Conservation (phyloP, 169 alveolate genomes). For the Amoebophrya sp. region DNA sequence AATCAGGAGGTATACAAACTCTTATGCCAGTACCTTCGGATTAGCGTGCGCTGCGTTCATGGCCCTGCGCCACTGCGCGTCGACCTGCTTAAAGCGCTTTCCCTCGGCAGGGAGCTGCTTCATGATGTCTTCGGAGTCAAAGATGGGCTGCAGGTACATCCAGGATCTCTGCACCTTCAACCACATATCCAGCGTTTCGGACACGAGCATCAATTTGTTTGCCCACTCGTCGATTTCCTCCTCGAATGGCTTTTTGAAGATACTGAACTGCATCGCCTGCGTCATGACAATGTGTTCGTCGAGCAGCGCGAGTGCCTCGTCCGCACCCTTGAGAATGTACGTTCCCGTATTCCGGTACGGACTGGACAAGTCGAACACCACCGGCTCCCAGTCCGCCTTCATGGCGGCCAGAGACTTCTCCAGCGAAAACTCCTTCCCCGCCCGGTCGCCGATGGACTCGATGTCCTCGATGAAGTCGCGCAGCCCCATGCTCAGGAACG, state of each 20-base stretch:
- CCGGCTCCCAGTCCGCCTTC: constrained; percentile 50
- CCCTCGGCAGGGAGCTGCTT: constrained; percentile 72
- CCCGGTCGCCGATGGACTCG: constrained; percentile 48
- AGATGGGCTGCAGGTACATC: constrained; percentile 88
- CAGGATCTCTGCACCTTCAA: constrained; percentile 67
- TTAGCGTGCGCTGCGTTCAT: not conserved
- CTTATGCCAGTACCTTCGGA: no score
- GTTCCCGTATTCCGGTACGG: constrained; percentile 46
- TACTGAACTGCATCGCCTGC: constrained; percentile 82
- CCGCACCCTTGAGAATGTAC: constrained; percentile 21
- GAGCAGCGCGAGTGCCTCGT: constrained; percentile 70
- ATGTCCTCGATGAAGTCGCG: not conserved
- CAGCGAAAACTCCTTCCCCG: constrained; percentile 41
- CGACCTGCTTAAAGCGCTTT: constrained; percentile 41
- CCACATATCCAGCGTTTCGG: constrained; percentile 62
- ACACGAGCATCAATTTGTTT: constrained; percentile 69
- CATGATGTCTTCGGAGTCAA: constrained; percentile 83
- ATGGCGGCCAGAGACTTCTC: constrained; percentile 43
- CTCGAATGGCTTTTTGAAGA: constrained; percentile 86
- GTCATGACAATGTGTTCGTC: constrained; percentile 88
- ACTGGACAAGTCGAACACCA: constrained; percentile 41
- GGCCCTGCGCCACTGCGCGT: constrained; percentile 44
- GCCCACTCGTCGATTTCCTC: constrained; percentile 83
- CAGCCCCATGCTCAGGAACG: not conserved
- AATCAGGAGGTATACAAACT: no score